Percentiles rank a stretch among this genome's conserved stretches.
Evolutionary conservation across 352 stramenopile species (phyloP).

Genomic region (Phytophthora vignae): DNA sequence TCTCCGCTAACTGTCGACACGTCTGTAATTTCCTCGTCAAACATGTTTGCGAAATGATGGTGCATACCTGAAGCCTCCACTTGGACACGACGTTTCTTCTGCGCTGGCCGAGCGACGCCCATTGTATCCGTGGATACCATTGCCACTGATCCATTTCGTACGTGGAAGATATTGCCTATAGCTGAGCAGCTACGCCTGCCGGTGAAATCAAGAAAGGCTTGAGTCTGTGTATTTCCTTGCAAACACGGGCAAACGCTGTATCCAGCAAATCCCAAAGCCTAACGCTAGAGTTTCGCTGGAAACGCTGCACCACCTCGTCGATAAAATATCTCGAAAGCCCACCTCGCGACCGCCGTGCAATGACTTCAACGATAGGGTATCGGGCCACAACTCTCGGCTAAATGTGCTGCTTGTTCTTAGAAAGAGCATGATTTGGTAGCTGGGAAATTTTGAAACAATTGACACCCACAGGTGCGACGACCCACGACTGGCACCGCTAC

Average conservation of each 20-base stretch:
- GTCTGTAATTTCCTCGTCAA: slow-evolving; percentile 8
- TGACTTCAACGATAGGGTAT: slow-evolving; percentile 1
- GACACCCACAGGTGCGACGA: not conserved
- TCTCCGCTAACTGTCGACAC: not conserved
- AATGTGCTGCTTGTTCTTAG: not conserved
- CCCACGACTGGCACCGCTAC: too few species aligned
- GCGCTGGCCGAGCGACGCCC: not conserved
- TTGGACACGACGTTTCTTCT: not conserved
- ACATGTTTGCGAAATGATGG: slow-evolving; percentile 3
- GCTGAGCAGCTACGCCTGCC: not conserved
- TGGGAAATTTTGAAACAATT: not conserved
- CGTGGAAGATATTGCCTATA: not conserved
- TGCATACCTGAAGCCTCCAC: not conserved
- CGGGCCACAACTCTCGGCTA: not conserved
- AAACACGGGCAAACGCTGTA: not conserved
- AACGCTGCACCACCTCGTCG: not conserved
- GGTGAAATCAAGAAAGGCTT: not conserved
- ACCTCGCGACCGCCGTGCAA: not conserved
- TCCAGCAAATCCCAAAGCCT: not conserved
- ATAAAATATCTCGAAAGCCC: slow-evolving; percentile 5
- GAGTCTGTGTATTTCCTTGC: not conserved
- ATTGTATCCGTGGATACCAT: not conserved
- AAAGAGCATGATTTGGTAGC: not conserved
- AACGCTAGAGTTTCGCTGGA: not conserved
- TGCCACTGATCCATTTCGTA: not conserved